Percentiles rank a stretch among this genome's conserved stretches.
phyloP scores from a whole-genome alignment of 768 basidiomycete genomes.

The Dioszegia aurantiaca region DNA sequence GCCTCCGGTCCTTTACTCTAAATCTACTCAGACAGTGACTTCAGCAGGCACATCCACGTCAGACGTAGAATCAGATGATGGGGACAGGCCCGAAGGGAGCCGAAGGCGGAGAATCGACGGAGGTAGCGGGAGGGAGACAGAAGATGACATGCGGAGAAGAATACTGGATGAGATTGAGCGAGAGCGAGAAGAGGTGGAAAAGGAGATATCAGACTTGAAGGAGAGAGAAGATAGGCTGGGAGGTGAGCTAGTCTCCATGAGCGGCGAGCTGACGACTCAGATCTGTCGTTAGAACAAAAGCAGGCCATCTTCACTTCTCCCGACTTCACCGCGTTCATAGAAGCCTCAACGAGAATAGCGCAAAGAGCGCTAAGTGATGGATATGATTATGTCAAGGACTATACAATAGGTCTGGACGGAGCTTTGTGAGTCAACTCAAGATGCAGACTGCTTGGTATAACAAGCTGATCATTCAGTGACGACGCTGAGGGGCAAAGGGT shows the following conservation, averaged over 20 bases:
- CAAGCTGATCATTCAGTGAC: slow-evolving; percentile 59
- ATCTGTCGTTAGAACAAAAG: slow-evolving; percentile 82
- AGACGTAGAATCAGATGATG: slow-evolving; percentile 55
- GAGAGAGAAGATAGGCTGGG: slow-evolving; percentile 32
- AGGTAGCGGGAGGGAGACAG: slow-evolving; percentile 54
- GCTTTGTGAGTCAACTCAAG: slow-evolving; percentile 63
- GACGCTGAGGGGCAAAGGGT: slow-evolving; percentile 86
- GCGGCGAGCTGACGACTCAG: slow-evolving; percentile 53
- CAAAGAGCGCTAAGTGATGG: slow-evolving; percentile 90
- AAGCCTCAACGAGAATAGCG: slow-evolving; percentile 89
- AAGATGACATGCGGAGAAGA: slow-evolving; percentile 73
- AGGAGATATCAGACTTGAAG: slow-evolving; percentile 57
- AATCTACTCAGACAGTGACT: slow-evolving; percentile 48
- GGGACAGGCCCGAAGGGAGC: slow-evolving; percentile 55
- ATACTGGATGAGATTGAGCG: slow-evolving; percentile 77
- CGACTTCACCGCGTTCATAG: slow-evolving; percentile 89
- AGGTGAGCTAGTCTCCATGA: slow-evolving; percentile 24
- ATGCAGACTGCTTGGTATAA: neutral
- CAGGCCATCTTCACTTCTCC: slow-evolving; percentile 77
- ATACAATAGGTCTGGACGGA: slow-evolving; percentile 81
- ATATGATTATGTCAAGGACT: slow-evolving; percentile 96
- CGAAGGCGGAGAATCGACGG: slow-evolving; percentile 49
- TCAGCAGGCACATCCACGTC: slow-evolving; percentile 27
- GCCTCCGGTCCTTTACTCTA: slow-evolving; percentile 48
- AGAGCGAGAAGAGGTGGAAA: slow-evolving; percentile 80